Base-by-base conservation (phyloP, 495 filamentous ascomycete species). In the Trichoderma erinaceum region DNA sequence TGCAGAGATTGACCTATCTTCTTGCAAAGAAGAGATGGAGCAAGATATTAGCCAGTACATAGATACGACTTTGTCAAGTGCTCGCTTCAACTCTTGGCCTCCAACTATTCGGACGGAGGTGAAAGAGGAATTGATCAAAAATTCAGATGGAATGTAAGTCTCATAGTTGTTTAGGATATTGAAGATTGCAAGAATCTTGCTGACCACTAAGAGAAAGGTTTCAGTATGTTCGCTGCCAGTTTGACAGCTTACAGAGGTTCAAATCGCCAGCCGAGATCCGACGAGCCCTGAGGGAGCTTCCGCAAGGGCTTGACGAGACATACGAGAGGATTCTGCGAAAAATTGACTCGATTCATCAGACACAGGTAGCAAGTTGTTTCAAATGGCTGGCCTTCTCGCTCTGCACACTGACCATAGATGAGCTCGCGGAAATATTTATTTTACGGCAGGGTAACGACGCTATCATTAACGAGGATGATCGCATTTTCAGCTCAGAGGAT, bases 191-290 rank as follows among this genome's bases (percentile, higher is more conserved):
- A 64, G 48, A n/a, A 15, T 52, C 21, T 52, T 18, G 48, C 48
- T 52, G 18, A 52, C 52, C 68, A 3, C 68, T 75, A 23, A 65
- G 15, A 12, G 63, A 67, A 44, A 83, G 79, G 78, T 82, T 83
- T 63, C 76, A 78, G 64, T 81, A 76, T 77, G 76, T 72, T 3
- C 74, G 69, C 58, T 80, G 76, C 71, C 78, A 82, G 68, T 68
- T 82, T 25, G 75, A 82, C 46, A 70, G 29, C 15, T 72, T 82
- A 18, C 69, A 69, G 68, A 70, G 69, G 63, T 81, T 76, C 69
- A 48, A 61, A 13, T 72, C 70, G 27, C 7, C 69, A 46, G 44
- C 44, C 48, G 63, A 65, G 63, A 70, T 79, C 35, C 68, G 69
- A 58, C 25, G 72, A 70, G 71, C 71, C 38, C 71, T 81, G 3